Base-by-base conservation (phyloP, 345 rosid genomes). In the Populus ilicifolia region DNA sequence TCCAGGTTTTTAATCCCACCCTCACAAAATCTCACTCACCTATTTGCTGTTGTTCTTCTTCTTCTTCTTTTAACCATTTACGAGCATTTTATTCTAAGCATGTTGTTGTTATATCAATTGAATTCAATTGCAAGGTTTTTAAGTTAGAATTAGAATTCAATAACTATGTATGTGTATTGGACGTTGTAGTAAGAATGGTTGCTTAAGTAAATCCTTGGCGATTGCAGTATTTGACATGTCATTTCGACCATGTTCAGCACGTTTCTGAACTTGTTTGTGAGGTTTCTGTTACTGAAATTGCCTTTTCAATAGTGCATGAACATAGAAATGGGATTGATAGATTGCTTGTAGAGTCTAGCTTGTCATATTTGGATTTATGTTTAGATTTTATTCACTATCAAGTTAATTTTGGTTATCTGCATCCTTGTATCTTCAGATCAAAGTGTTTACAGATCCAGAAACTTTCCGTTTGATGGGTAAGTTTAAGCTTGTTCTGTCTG, bases 381-480 rank as follows among this genome's bases (percentile, higher is more conserved):
- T 78, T 48, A 12, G 44, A 36, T 18, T 72, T 54, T n/a, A 29
- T 30, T 16, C 65, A 68, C 27, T 54, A n/a, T 48, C 36, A 23
- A 78, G 77, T 52, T 67, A 48, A 64, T 82, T 52, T 83, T 66
- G 62, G 67, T 73, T 8, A 52, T 80, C 79, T 69, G 66, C 68
- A 50, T 82, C 44, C 9, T 79, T 84, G 66, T 80, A 38, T 74
- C 29, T 77, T 71, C 89, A 96, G 99, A 85, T 96, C 83, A 82
- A 91, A 83, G 54, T 93, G 44, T 96, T 81, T 46, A 83, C 91
- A 16, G 98, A 96, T 84, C 62, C 64, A 64, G 96, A 94, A 79
- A 92, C 92, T 72, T 88, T 92, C 71, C 83, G 56, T 56, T 82
- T 80, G 73, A 91, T 94, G 98, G 99, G 99, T 94, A 89, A 86